Conservation (phyloP, 257 asterid genomes). For the Jacaranda copaia region DNA sequence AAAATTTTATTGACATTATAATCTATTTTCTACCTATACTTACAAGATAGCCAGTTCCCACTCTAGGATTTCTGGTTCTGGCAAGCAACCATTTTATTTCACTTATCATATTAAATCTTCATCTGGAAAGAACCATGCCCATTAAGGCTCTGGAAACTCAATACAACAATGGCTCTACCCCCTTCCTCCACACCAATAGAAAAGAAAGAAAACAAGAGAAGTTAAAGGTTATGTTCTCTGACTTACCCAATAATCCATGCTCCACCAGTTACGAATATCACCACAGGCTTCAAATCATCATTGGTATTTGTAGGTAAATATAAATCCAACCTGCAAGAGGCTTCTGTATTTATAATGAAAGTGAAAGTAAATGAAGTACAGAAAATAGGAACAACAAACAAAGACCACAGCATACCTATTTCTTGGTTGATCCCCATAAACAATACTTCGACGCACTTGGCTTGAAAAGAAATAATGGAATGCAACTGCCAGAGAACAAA, state of each 20-base stretch:
- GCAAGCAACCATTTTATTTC: not conserved
- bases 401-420: conserved; percentile 62
- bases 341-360: conserved; percentile 12
- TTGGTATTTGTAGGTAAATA: conserved; percentile 66
- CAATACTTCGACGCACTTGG: conserved; percentile 79
- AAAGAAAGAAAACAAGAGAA: conserved; percentile 6
- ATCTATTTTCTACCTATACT: not conserved
- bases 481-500: conserved; percentile 72
- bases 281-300: conserved; percentile 81
- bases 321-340: conserved; percentile 81
- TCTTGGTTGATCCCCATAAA: conserved; percentile 90
- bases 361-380: conserved; percentile 24
- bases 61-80: conserved; percentile 7
- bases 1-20: not conserved
- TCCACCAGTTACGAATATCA: conserved; percentile 96
- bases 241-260: conserved; percentile 98
- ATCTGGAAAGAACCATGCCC: conserved; percentile 5
- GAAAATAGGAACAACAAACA: not conserved
- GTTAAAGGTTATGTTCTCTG: conserved; percentile 20
- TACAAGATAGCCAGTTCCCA: not conserved
- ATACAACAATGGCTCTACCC: not conserved
- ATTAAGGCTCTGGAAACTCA: not conserved
- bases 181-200: not conserved
- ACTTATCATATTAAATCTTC: not conserved
- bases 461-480: conserved; percentile 81